Percentiles rank a stretch among this genome's conserved stretches.
These are phyloP conservation scores for Buddleja alternifolia DNA, from an alignment of 257 asterid genomes.

Conservation along the genomic window DNA sequence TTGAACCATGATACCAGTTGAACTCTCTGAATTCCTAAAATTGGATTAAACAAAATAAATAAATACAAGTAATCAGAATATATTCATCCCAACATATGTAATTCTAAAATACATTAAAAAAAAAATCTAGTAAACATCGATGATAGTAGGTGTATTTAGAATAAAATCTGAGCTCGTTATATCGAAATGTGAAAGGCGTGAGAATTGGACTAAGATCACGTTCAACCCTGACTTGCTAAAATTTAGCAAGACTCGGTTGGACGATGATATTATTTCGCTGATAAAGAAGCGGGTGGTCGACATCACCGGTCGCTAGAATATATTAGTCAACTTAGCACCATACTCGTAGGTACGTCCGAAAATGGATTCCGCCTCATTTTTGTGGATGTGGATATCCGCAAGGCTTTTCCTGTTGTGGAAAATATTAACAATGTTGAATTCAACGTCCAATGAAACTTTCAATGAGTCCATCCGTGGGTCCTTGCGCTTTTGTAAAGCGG, in stretches of 20 bases:
- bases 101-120: neutral
- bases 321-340: no score
- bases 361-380: no score
- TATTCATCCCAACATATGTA: neutral
- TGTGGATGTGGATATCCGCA: no score
- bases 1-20: constrained; percentile 50
- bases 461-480: no score
- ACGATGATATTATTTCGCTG: constrained; percentile 88
- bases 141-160: no score
- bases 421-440: no score
- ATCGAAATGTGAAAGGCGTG: constrained; percentile 71
- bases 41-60: neutral
- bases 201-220: constrained; percentile 92
- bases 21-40: constrained; percentile 68
- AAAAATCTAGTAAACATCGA: no score
- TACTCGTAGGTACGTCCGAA: no score
- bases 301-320: constrained; percentile 88
- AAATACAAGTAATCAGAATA: constrained; percentile 14
- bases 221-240: constrained; percentile 92
- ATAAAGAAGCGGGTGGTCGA: constrained; percentile 96
- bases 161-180: constrained; percentile 76
- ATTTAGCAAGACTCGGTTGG: constrained; percentile 81
- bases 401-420: no score
- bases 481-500: no score
- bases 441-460: no score